These are phyloP conservation scores for Ascochyta pisi DNA, from an alignment of 2,329 filamentous ascomycete genomes.

Conservation along the genomic window DNA sequence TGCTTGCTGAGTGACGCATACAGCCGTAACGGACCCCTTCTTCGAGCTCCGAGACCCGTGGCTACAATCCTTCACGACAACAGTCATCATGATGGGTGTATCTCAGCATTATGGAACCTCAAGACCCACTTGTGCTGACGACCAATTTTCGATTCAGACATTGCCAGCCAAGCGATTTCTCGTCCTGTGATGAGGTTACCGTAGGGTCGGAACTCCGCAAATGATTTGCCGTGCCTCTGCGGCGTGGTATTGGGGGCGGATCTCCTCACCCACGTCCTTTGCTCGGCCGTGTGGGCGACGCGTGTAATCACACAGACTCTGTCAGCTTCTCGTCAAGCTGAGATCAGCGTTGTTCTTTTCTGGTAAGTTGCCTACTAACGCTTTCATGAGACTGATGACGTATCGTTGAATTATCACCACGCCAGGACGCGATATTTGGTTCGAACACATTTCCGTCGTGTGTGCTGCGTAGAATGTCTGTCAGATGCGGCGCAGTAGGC, in stretches of 20 bases:
- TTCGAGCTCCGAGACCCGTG: neutral
- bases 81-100: neutral
- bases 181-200: neutral
- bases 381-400: neutral
- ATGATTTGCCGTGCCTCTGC: neutral
- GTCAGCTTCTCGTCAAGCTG: neutral
- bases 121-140: slow-evolving; percentile 9
- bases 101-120: neutral
- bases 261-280: slow-evolving; percentile 2
- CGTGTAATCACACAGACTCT: neutral
- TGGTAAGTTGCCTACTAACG: neutral
- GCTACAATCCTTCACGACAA: neutral
- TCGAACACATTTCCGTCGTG: neutral
- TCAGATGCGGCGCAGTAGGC: neutral
- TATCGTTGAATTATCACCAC: neutral
- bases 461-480: neutral
- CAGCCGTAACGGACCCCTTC: neutral
- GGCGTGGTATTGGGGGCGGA: slow-evolving; percentile 9
- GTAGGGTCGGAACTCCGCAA: neutral
- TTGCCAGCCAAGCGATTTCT: neutral
- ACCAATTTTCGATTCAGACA: neutral
- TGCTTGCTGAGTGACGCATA: neutral
- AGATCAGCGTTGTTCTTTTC: neutral
- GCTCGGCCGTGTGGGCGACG: neutral
- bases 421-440: neutral